Base-by-base conservation (phyloP, 1,284 basidiomycete species). In the Peniophora sp. region DNA sequence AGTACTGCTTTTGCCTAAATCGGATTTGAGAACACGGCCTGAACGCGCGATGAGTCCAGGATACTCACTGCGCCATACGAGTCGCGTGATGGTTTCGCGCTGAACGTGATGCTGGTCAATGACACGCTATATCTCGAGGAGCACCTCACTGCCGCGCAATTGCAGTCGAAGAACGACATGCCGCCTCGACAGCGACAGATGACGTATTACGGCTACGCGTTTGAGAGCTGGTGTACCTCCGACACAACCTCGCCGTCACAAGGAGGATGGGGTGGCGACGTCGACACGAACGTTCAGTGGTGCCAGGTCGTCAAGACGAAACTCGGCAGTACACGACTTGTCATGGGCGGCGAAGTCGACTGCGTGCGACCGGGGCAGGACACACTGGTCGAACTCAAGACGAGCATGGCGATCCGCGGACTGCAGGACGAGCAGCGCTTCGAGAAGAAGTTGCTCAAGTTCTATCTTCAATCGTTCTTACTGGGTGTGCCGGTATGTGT, bases 251-350 rank as follows among this genome's bases (percentile, higher is more conserved):
- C 65, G 10, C 58, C 65, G 3, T 49, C 53, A 18, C 59, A 73
- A 2, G 60, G 64, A 6, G 84, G 83, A 0, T 95, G 92, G 91
- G 79, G 87, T 49, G 90, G 88, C 0, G 84, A 90, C 55, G 91
- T 97, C 9, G 83, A 98, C 63, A 97, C 92, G 3, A 97, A 97
- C 61, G 82, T 92, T 0, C 95, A 97, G 64, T 98, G 94, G 94
- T 97, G 95, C 63, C 87, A 83, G 55, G 83, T 99, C 23, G 88
- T 96, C 44, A 89, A 92, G 63, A 93, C 92, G 2, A 92, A 91
- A 53, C 78, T 97, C 3, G 92, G 87, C 0, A 75, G 83, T 48
- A 79, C 78, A 35, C 78, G 92, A n/a, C 71, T 97, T 46, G 73
- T 96, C 49, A 81, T 97, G 32, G 95, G 94, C 0, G 96, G 96